Base-by-base conservation (phyloP, 352 stramenopile species). In the Phytophthora sp. region DNA sequence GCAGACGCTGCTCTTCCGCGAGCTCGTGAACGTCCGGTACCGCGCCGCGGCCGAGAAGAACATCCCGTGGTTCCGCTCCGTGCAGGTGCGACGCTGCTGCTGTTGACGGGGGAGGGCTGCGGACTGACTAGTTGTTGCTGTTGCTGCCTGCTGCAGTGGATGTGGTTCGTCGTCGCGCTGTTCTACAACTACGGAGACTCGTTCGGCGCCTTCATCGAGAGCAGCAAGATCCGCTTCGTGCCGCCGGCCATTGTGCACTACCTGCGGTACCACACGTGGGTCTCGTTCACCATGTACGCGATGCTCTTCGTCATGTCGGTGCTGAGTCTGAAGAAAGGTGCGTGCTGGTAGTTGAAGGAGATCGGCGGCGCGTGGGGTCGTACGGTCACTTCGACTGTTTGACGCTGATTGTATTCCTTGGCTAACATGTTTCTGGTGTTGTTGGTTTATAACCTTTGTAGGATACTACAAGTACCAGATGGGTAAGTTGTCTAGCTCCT, bases 21-120 rank as follows among this genome's bases (percentile, higher is more conserved):
- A 99, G 74, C 82, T 99, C 5, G 96, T 99, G n/a, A 99, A 98
- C 59, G 96, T 99, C 27, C 89, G 97, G 2, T 99, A 99, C 79
- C 91, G 94, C 56, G 88, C 84, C 4, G 89, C 88, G 2, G 96
- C 96, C 31, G 91, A 99, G 79, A 92, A 97, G 70, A 97, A 92
- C 27, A 98, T 99, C 66, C 97, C 97, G 42, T 95, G 97, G 68
- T 99, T 99, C 74, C 96, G 97, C 31, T 99, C 96, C 4, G 94
- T 98, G 50, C 95, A 86, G 74, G 76, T 77, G 43, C n/a, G 43
- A 7, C 17, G n/a, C 6, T 9, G 35, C 5, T 24, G 15, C 15
- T 21, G 34, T n/a, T 20, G 5, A 12, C 9, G 21, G 31, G 17
- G n/a, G n/a, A 34, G 30, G 43, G 35, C 43, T 24, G n/a, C n/a